Conservation (phyloP, 75 land plant species). For the Sequoiadendron giganteum region DNA sequence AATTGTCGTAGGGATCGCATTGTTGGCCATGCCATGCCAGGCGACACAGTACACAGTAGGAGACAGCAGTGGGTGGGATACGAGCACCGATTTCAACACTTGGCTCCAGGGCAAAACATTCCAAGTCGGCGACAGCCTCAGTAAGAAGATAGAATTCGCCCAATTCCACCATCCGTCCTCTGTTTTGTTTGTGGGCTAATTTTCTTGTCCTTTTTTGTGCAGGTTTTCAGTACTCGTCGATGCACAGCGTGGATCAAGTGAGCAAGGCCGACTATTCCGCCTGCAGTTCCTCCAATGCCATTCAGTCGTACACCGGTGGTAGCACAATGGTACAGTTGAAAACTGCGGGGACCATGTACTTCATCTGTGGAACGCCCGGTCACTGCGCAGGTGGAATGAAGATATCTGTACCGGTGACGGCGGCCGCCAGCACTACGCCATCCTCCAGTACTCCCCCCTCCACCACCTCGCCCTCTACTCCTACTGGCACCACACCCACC, state of each 20-base stretch:
- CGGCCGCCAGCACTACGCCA: background rate
- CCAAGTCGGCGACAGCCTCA: slow-evolving; percentile 36
- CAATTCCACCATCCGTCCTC: background rate
- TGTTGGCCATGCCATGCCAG: background rate
- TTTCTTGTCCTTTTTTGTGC: background rate
- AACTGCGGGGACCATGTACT: slow-evolving; percentile 22
- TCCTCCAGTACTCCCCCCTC: background rate
- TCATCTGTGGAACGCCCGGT: slow-evolving; percentile 33
- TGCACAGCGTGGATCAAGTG: slow-evolving; percentile 34
- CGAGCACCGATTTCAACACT: slow-evolving; percentile 29
- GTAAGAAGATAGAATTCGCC: slow-evolving; percentile 14
- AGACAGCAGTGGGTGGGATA: slow-evolving; percentile 51
- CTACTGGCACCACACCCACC: background rate
- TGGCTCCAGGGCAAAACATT: slow-evolving; percentile 44
- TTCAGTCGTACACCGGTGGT: slow-evolving; percentile 10
- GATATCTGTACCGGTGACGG: slow-evolving; percentile 12
- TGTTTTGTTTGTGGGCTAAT: background rate
- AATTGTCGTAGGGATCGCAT: background rate
- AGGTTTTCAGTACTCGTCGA: slow-evolving; percentile 38
- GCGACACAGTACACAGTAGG: slow-evolving; percentile 36
- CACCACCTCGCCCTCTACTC: background rate
- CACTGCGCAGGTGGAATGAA: slow-evolving; percentile 31
- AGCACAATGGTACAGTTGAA: slow-evolving; percentile 20
- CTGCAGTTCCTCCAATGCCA: slow-evolving; percentile 19
- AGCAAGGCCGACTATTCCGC: slow-evolving; percentile 27